Base-by-base conservation (phyloP, 352 stramenopile species). In the Phytophthora aleatoria region DNA sequence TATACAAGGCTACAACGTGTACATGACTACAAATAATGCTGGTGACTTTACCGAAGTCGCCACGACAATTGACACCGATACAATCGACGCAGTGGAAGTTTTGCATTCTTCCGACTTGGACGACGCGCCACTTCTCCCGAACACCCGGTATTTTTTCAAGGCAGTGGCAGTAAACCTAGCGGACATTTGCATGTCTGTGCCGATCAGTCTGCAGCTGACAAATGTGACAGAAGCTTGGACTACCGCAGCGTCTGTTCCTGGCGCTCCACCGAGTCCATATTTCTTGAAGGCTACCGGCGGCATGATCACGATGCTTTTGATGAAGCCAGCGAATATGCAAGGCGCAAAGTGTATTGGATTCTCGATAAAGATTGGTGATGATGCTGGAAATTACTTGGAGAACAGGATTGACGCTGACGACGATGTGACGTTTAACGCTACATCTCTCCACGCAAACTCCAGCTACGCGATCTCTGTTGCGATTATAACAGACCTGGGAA, bases 1-100 rank as follows among this genome's bases (percentile, higher is more conserved):
- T 5, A 85, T 91, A 28, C 69, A 55, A 45, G 75, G 78, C 15
- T 91, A 84, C 36, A 57, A 85, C 0, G 73, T 90, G n/a, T 91
- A 77, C 50, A 76, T 89, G 55, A 56, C 77, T 3, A 62, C 61
- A 0, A 73, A 80, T 44, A 71, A 64, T 20, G 67, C 50, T 27
- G 59, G 31, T 20, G 38, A 35, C 15, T 89, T 74, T 43, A 20
- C 75, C 20, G 68, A 87, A 52, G 64, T 84, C 9, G 54, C 53
- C 6, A 74, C 58, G 13, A 83, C 80, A 7, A 63, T 73, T 24
- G 54, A 38, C 1, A 57, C 57, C 0, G 43, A 49, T 1, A 57
- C 52, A 3, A 58, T 74, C 1, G 56, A 73, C 36, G 39, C 61
- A 0, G 45, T 85, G 6, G 73, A 89, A 10, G 63, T 91, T 50